Percentiles rank a stretch among this genome's conserved stretches.
Evolutionary conservation across 2,329 filamentous ascomycete species (phyloP).

Genomic region (Pezicula neosporulosa): DNA sequence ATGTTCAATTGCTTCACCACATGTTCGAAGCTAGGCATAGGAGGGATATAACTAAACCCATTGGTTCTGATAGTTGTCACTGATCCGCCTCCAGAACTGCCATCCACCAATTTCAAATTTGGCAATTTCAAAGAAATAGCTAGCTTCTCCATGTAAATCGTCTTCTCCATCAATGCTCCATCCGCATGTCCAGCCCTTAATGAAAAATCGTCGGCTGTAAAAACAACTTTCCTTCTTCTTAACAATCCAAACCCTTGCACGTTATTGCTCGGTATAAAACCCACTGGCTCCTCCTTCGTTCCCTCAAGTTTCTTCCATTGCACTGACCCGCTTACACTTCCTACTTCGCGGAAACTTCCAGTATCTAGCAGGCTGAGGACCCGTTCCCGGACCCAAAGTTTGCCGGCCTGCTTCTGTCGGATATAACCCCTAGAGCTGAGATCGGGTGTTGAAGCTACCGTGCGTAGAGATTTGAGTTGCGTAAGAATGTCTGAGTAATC

Average conservation of each 20-base stretch:
- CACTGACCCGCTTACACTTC: constrained; percentile 56
- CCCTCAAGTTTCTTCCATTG: constrained; percentile 48
- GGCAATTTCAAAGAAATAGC: constrained; percentile 53
- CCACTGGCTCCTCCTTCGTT: constrained; percentile 41
- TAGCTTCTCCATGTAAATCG: constrained; percentile 59
- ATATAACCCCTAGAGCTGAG: constrained; percentile 52
- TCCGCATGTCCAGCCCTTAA: constrained; percentile 63
- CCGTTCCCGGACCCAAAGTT: constrained; percentile 62
- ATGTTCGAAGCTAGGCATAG: constrained; percentile 48
- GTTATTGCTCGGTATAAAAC: constrained; percentile 58
- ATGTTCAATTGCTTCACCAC: constrained; percentile 56
- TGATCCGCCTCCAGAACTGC: constrained; percentile 58
- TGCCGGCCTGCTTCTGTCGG: constrained; percentile 61
- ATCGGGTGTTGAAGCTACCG: constrained; percentile 52
- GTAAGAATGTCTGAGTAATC: constrained; percentile 59
- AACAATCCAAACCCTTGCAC: constrained; percentile 55
- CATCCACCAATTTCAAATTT: constrained; percentile 62
- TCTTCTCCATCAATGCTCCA: constrained; percentile 54
- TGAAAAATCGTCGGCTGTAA: constrained; percentile 63
- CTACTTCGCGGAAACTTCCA: constrained; percentile 55
- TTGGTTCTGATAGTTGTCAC: constrained; percentile 54
- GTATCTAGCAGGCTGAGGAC: constrained; percentile 55
- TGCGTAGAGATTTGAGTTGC: constrained; percentile 49
- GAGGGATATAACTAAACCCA: constrained; percentile 58
- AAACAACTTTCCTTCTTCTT: constrained; percentile 49